phyloP scores from a whole-genome alignment of 2,329 filamentous ascomycete species.

The Exophiala xenobiotica region DNA sequence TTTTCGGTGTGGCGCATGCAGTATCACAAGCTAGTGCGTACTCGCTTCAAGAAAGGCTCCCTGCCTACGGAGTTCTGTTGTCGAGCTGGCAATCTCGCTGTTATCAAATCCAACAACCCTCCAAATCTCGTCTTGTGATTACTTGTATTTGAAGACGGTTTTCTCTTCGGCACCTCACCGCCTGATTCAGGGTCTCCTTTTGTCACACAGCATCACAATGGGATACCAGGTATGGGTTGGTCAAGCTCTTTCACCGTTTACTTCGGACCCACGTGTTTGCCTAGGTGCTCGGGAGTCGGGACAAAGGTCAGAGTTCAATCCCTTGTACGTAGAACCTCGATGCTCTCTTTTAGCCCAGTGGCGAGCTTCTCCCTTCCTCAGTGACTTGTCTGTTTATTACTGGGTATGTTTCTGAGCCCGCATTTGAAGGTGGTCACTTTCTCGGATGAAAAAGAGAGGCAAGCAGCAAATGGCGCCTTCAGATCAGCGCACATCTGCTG shows the following conservation, averaged over 20 bases:
- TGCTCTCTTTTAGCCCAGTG: too few relatives aligned
- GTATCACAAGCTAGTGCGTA: not conserved
- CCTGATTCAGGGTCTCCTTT: constrained; percentile 1
- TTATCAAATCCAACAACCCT: not conserved
- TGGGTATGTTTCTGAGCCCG: not conserved
- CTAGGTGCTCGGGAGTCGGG: too few relatives aligned
- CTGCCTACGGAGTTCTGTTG: not conserved
- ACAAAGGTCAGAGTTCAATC: too few relatives aligned
- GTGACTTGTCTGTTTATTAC: not conserved
- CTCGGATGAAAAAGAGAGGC: not conserved
- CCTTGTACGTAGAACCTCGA: too few relatives aligned
- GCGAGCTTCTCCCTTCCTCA: not conserved
- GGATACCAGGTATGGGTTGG: not conserved
- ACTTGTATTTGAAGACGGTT: not conserved
- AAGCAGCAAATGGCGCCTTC: not conserved
- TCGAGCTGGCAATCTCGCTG: not conserved
- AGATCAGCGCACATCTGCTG: constrained; percentile 1
- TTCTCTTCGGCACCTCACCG: not conserved
- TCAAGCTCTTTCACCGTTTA: constrained; percentile 5
- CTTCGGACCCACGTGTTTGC: constrained; percentile 10
- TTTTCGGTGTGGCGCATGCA: constrained; percentile 15
- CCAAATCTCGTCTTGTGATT: not conserved
- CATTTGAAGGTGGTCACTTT: not conserved
- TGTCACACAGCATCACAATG: not conserved
- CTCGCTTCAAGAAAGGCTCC: constrained; percentile 7